Evolutionary conservation across 306 rosid genomes (phyloP), one percentile per base, ranked within the genome.

Genomic region (Trichosanthes truncata): DNA sequence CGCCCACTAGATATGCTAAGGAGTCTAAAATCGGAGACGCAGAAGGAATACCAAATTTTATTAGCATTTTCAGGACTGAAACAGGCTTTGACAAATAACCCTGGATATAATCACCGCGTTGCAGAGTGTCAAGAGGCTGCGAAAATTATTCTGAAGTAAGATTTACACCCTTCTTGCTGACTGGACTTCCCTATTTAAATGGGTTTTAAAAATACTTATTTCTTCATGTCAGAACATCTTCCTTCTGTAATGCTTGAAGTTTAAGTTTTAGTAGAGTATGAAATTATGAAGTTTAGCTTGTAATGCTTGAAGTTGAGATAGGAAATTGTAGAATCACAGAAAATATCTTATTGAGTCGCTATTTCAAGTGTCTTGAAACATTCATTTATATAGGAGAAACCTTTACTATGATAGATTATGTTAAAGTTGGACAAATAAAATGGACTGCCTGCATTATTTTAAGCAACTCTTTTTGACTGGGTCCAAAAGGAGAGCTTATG

Each of bases 31-130:
- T 72, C 77, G 25, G 57, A 46, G 40, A 43, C 35, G 23, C 77
- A 45, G 40, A 83, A 84, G 78, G 83, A 88, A 38, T 85, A 82
- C 89, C 90, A 86, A 85, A 89, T 91, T 86, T 79, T 95, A 83
- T 80, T 95, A 88, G 98, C 97, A 63, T 92, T 91, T 84, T 95
- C 98, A 55, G 98, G 98, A 63, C 82, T 95, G 88, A 95, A 88
- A 90, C 91, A 93, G 8, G 89, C 95, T 86, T 88, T 95, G 86
- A 88, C 94, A 48, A 80, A 25, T 74, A 88, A 86, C 87, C 90
- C 96, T 81, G 98, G 98, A 80, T 95, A 92, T 88, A 95, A 95
- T 80, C 79, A 51, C 81, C 93, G 98, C 55, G 98, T 95, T 84
- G 48, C 84, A 31, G 98, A 95, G 85, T 95, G 98, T 85, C 97